Evolutionary conservation across 495 filamentous ascomycete species (phyloP).

Genomic region (Trichodelitschia bisporula): DNA sequence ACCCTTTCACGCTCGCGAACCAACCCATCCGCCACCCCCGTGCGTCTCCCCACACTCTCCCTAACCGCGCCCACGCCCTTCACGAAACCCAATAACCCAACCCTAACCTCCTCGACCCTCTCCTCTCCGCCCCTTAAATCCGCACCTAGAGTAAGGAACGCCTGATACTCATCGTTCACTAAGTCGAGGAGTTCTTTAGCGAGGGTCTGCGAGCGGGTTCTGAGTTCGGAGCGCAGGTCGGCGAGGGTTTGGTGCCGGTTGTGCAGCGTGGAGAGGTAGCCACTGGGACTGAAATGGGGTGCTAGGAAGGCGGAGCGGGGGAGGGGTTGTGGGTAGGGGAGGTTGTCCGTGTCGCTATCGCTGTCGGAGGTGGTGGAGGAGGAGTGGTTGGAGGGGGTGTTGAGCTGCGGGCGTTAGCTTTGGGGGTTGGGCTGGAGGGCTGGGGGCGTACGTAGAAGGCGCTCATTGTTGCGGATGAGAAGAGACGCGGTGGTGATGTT

Average conservation of each 20-base stretch:
- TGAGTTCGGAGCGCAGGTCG: conserved; percentile 69
- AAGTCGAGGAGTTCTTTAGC: conserved; percentile 72
- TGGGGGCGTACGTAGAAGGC: too few species aligned
- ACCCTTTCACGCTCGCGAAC: conserved; percentile 29
- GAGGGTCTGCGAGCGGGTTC: conserved; percentile 46
- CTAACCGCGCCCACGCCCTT: conserved; percentile 44
- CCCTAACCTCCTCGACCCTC: conserved; percentile 70
- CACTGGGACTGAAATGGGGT: conserved; percentile 51
- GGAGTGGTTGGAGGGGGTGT: conserved; percentile 7
- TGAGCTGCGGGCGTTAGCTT: not conserved
- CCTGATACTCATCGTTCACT: conserved; percentile 80
- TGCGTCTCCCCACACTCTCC: conserved; percentile 26
- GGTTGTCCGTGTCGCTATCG: conserved; percentile 13
- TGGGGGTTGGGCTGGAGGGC: not conserved
- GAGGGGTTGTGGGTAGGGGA: conserved; percentile 67
- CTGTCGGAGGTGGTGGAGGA: conserved; percentile 22
- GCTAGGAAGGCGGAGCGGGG: conserved; percentile 56
- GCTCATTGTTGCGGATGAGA: too few species aligned
- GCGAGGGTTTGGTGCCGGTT: conserved; percentile 73
- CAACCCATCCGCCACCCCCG: conserved; percentile 25
- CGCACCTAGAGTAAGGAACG: conserved; percentile 62
- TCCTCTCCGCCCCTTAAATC: conserved; percentile 75
- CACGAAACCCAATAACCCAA: conserved; percentile 63
- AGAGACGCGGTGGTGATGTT: too few species aligned
- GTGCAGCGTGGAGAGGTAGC: conserved; percentile 53